A percentile compares a stretch with the other conserved stretches of the same genome.
Evolutionary conservation across 2,329 filamentous ascomycete genomes (phyloP).

Genomic region (Ophiostoma fasciatum): DNA sequence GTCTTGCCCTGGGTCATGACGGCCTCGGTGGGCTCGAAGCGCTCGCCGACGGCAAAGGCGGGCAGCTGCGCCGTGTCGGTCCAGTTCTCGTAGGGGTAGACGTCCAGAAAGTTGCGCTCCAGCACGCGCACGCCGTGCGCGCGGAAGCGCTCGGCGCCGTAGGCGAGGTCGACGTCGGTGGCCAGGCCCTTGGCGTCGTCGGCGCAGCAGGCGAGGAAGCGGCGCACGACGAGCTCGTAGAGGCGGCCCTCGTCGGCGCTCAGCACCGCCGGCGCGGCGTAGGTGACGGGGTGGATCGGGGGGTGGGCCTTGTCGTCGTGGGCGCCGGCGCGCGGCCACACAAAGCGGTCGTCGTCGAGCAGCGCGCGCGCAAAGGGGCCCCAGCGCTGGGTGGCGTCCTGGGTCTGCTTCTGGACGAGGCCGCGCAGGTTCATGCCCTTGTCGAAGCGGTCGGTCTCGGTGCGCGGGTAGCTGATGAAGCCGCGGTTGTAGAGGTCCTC

Average conservation of each 20-base stretch:
- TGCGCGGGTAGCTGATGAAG: slow-evolving; percentile 94
- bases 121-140: slow-evolving; percentile 74
- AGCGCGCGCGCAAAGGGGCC: slow-evolving; percentile 65
- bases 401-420: slow-evolving; percentile 71
- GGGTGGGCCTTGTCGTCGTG: slow-evolving; percentile 96
- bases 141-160: slow-evolving; percentile 69
- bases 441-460: slow-evolving; percentile 93
- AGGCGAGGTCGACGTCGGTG: slow-evolving; percentile 72
- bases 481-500: slow-evolving; percentile 85
- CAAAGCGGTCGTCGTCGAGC: slow-evolving; percentile 55
- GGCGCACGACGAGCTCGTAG: slow-evolving; percentile 83
- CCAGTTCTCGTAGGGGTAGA: slow-evolving; percentile 96
- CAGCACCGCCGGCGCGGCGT: slow-evolving; percentile 50
- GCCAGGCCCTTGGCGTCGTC: slow-evolving; percentile 80
- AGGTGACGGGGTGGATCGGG: slow-evolving; percentile 91
- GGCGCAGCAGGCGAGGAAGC: slow-evolving; percentile 91
- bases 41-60: slow-evolving; percentile 62
- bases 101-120: slow-evolving; percentile 83
- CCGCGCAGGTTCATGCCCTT: slow-evolving; percentile 69
- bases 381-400: slow-evolving; percentile 52
- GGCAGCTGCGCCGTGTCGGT: slow-evolving; percentile 74
- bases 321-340: slow-evolving; percentile 64
- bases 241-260: slow-evolving; percentile 57
- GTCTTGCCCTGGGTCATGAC: slow-evolving; percentile 88
- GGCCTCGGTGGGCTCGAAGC: slow-evolving; percentile 76